Base-by-base conservation (phyloP, 768 basidiomycete genomes). In the Boletus vermiculosoides region DNA sequence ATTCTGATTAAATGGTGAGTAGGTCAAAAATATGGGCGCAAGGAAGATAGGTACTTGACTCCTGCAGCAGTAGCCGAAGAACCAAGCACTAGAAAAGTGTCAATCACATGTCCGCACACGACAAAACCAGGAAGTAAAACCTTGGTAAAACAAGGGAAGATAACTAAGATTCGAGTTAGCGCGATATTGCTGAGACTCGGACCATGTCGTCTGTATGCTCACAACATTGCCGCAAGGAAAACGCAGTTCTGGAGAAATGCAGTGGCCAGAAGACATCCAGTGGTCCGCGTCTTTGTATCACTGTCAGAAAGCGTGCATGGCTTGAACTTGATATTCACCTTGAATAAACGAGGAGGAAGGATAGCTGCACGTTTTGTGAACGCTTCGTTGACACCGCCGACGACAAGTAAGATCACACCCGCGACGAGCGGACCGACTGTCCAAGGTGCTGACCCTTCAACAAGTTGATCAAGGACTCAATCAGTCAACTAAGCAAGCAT, bases 141-240 rank as follows among this genome's bases (percentile, higher is more conserved):
- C 67, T 74, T 92, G 90, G 69, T 78, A 92, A 68, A 87, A 91
- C 4, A 91, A 68, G 0, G 90, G 89, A 25, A 92, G 79, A 65
- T 90, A 91, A 68, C 68, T 69, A n/a, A 20, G 7, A 34, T 45
- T 3, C 11, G 6, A 31, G 36, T 66, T 8, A 57, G 44, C 11
- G n/a, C 23, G 10, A 34, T 13, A 6, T 4, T 16, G 9, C 8
- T 5, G 2, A 20, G 9, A 28, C 9, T 30, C 15, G n/a, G 12
- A 36, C 22, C 7, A 1, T 5, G 15, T 42, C 10, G 22, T 22
- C 34, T 4, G 4, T 34, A 13, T 20, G 18, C 68, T 65, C 40
- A 69, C 66, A 53, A 73, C 65, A 54, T 58, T 20, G 42, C 83
- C 28, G 28, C 28, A 60, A 90, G 84, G 73, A 88, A 89, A 2